Conservation (phyloP, 2,329 filamentous ascomycete species). For the Sporothrix phasma region DNA sequence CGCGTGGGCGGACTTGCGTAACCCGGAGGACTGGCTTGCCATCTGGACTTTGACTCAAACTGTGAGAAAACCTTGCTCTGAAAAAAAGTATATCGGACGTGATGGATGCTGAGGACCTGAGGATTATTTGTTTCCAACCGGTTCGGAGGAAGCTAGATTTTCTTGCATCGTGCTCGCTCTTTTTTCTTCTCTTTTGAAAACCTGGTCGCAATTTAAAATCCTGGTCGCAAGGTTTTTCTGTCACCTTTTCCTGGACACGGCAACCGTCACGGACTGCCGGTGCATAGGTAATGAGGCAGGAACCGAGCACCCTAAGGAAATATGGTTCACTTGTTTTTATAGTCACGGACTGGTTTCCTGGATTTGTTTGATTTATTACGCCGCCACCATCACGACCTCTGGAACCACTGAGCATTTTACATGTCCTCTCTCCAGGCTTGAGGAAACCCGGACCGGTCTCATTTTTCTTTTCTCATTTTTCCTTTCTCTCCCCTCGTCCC, state of each 20-base stretch:
- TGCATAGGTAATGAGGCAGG: no score
- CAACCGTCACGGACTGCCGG: no score
- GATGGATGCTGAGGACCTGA: no score
- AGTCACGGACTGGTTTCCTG: background rate
- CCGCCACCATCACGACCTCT: background rate
- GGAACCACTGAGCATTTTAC: background rate
- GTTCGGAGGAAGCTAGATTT: background rate
- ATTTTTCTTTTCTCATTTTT: background rate
- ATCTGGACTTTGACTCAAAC: no score
- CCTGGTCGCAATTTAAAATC: no score
- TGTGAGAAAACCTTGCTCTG: no score
- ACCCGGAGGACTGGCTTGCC: no score
- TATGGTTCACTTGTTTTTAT: no score
- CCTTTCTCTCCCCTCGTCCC: conserved; percentile 3
- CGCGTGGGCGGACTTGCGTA: no score
- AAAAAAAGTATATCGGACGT: no score
- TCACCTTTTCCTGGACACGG: background rate
- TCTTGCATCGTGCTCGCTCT: background rate
- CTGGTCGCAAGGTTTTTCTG: background rate
- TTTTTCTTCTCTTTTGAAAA: background rate
- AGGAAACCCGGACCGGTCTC: background rate
- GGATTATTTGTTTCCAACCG: conserved; percentile 9
- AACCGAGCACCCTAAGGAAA: no score
- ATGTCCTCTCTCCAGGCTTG: background rate
- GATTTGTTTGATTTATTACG: background rate